Percentiles rank a stretch among this genome's conserved stretches.
These are phyloP conservation scores for Talaromyces liani DNA, from an alignment of 495 filamentous ascomycete genomes.

Conservation along the genomic window DNA sequence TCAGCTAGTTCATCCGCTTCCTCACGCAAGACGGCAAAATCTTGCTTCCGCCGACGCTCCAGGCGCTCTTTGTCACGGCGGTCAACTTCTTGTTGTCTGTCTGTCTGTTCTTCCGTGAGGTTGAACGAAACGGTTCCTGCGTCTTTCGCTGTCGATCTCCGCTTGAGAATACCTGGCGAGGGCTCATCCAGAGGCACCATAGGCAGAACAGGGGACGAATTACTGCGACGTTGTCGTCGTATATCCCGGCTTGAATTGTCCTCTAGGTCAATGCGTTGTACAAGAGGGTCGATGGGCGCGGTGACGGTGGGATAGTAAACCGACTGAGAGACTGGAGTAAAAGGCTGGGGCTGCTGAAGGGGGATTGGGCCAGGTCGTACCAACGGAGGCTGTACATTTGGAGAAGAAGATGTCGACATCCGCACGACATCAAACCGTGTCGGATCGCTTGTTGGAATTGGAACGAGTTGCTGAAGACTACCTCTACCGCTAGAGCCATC, in stretches of 20 bases:
- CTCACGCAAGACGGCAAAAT: conserved; percentile 5
- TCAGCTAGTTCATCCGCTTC: conserved; percentile 2
- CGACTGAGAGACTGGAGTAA: conserved; percentile 46
- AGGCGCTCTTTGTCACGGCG: conserved; percentile 22
- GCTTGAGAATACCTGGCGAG: conserved; percentile 21
- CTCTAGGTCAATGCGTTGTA: conserved; percentile 5
- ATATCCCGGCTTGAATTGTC: neutral
- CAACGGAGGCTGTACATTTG: conserved; percentile 36
- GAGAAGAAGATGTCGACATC: conserved; percentile 39
- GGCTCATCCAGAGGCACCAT: conserved; percentile 16
- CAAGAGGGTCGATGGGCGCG: conserved; percentile 24
- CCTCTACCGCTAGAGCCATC: conserved; percentile 23
- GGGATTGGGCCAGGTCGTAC: conserved; percentile 44
- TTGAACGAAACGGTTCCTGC: conserved; percentile 41
- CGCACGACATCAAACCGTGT: conserved; percentile 46
- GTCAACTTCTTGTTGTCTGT: conserved; percentile 32
- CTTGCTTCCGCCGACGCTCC: conserved; percentile 21
- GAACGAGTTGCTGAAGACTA: conserved; percentile 43
- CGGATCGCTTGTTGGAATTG: conserved; percentile 55
- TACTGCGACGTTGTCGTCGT: conserved; percentile 19
- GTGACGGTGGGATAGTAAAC: conserved; percentile 40
- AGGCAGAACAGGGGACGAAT: conserved; percentile 28
- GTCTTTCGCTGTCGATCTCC: conserved; percentile 32
- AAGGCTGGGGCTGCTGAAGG: conserved; percentile 51
- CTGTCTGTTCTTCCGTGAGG: conserved; percentile 40